Conservation (phyloP, 2,329 filamentous ascomycete species). For the Allantophomopsis cytisporea region DNA sequence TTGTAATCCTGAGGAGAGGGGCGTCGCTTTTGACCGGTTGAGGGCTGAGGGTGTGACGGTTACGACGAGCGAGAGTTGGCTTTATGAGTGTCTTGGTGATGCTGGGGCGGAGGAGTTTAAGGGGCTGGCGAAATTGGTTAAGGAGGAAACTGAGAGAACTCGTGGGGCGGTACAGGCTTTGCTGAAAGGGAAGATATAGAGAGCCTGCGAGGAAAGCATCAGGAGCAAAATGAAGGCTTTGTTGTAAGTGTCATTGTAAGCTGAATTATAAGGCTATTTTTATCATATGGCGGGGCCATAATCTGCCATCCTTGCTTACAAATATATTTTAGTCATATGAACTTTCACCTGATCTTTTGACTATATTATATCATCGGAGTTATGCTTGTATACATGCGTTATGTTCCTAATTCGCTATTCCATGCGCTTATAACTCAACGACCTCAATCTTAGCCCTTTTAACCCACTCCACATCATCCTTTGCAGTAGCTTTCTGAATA, state of each 20-base stretch:
- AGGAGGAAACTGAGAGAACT: constrained; percentile 60
- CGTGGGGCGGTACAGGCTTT: constrained; percentile 53
- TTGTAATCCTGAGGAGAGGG: constrained; percentile 71
- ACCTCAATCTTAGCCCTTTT: constrained; percentile 32
- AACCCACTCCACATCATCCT: constrained; percentile 36
- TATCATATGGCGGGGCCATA: too few species aligned
- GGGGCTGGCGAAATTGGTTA: constrained; percentile 60
- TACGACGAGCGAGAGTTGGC: constrained; percentile 76
- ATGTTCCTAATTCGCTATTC: background rate
- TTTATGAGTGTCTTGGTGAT: constrained; percentile 85
- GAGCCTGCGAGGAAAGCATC: constrained; percentile 11
- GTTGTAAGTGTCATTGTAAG: background rate
- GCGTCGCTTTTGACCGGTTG: constrained; percentile 64
- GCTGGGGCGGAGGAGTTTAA: constrained; percentile 49
- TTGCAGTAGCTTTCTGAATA: constrained; percentile 31
- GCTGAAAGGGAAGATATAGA: constrained; percentile 44
- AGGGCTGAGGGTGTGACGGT: constrained; percentile 64
- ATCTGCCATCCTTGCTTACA: too few species aligned
- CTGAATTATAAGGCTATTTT: too few species aligned
- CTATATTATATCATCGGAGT: background rate
- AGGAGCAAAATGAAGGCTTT: background rate
- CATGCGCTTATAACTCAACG: constrained; percentile 9
- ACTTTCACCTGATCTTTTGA: background rate
- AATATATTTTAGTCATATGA: too few species aligned
- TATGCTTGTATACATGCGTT: background rate